Base-by-base conservation (phyloP, 306 rosid genomes). In the Ormosia semicastrata region DNA sequence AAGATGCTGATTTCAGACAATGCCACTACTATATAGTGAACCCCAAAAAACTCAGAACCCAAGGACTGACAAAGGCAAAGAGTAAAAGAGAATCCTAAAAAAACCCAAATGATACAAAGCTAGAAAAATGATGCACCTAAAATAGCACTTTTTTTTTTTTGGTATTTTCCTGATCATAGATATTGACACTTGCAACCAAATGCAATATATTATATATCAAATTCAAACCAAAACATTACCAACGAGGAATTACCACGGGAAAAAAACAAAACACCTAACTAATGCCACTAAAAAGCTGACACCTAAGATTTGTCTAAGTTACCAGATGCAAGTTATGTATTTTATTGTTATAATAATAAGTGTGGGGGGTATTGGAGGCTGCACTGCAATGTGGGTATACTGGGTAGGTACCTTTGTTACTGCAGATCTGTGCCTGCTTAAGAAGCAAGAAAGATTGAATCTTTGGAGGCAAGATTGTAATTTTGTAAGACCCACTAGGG, bases 61-160 rank as follows among this genome's bases (percentile, higher is more conserved):
- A 79, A 91, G 82, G 89, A 86, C 94, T 89, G 94, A 94, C 94
- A 91, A 85, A 77, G 60, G 91, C 77, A 54, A 82, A 79, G 85
- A 82, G 89, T 53, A 44, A 84, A 67, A 86, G 84, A 83, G 86
- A 87, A 87, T 92, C 89, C 86, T 75, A 81, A 87, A 87, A 64
- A 64, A 63, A 37, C 46, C 84, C 75, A 50, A 88, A 75, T 71
- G 83, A 76, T 75, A 81, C 84, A 56, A 86, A 86, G 74, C 85
- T 64, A 79, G 81, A 47, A 83, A 86, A 73, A 79, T 72, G 65
- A 52, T 37, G 85, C 39, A 75, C 77, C 71, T 8, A 18, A 83
- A 75, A 52, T 33, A 13, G 54, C 59, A 33, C 60, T 33, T 7
- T 44, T 29, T 33, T 11, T 60, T 77, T 46, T 59, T 80, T 60